Base-by-base conservation (phyloP, 768 basidiomycete species). In the Tricholoma sp. region DNA sequence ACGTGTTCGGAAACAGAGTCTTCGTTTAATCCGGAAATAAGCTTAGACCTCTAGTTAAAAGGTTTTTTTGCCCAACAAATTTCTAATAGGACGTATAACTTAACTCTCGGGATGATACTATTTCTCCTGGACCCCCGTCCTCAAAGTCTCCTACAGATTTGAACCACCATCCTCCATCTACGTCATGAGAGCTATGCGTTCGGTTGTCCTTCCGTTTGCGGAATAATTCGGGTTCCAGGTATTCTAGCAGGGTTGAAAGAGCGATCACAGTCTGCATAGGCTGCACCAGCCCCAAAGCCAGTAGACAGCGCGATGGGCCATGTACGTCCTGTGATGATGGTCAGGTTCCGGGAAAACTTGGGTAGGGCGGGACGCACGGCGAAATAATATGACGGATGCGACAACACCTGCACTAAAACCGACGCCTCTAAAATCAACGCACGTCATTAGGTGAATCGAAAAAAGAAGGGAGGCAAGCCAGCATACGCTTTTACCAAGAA, bases 251-350 rank as follows among this genome's bases (percentile, higher is more conserved):
- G 89, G 74, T 94, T 94, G 83, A 95, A 96, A 13, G 89, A 87
- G 50, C 92, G 84, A 74, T 96, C 91, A 73, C 93, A 94, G 79
- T 95, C 93, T 31, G 90, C 86, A 68, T 92, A 94, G 29, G 93
- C 91, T 52, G 85, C 84, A 42, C 93, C 93, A 39, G 85, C 80
- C 33, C 93, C 93, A 68, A 94, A 94, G 34, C 93, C 93, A 6
- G 90, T 89, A 13, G 88, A 78, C 55, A 95, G 81, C 31, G 89
- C 85, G 61, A 96, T 85, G 45, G 93, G 93, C 91, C 92, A 96
- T 67, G 89, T 88, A 57, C 94, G 89, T 77, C 93, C 93, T 94
- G 67, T 33, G 48, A 61, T 58, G 50, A 60, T 52, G 45, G 36
- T 50, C 52, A 17, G 1, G 52, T 34, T 12, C 48, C 37, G 41